Evolutionary conservation across 2,329 filamentous ascomycete genomes (phyloP), one percentile per base, ranked within the genome.

Genomic region (Aspergillus uvarum): DNA sequence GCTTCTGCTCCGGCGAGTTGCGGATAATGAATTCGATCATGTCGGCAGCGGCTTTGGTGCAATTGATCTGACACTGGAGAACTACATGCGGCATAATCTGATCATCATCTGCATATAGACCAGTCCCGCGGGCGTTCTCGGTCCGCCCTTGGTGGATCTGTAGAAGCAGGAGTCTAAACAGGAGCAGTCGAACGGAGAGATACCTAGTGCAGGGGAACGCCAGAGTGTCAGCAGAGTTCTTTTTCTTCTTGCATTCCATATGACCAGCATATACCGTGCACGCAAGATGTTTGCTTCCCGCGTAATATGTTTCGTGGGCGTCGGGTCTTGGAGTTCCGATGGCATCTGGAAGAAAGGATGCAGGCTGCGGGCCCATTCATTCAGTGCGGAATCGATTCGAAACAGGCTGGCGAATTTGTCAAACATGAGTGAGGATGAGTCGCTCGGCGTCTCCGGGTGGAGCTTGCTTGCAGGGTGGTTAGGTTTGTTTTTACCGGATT

Each of bases 101-200:
- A 31, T 52, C 51, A 5, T 42, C 51, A 4, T 42, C 51, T 10
- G 51, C 29, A 42, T 52, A 52, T 6, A 52, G 19, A 38, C 51
- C 51, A 19, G 8, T 51, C 12, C 50, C 29, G 5, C 16, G 51
- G 14, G 32, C 11, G 12, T 42, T 42, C 11, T 52, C 10, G 21
- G 16, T 3, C 4, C 49, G 47, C 47, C 47, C 42, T 22, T 56
- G 54, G 24, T 59, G 52, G 5, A 63, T 56, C 29, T 63, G 61
- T 16, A 55, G 12, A 16, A 63, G 61, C 5, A 61, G 26, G 2
- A 57, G 51, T 26, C 61, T 56, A 12, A 61, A 63, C 5, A 63
- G 55, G 14, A 63, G 61, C 2, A 63, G 55, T 29, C 61, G 55
- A 21, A 63, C 59, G 22, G 59, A 63, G 6, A 63, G 59, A 51